Base-by-base conservation (phyloP, 208 protist genomes). In the Leishmania turanica region DNA sequence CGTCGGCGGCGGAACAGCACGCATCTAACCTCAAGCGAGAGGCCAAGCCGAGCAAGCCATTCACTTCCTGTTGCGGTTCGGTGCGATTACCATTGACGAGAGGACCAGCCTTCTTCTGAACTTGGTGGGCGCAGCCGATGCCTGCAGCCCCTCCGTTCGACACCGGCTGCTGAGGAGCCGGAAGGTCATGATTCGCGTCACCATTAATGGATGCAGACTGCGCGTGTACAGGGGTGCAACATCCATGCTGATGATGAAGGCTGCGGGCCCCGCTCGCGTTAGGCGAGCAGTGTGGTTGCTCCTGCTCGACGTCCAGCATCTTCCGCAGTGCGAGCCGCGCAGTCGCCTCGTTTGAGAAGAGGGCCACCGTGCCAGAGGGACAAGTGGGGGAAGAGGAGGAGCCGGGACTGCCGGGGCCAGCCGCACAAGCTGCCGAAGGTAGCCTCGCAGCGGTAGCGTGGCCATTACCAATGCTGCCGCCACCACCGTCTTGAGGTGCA, bases 331-430 rank as follows among this genome's bases (percentile, higher is more conserved):
- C 90, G 15, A 82, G 45, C 2, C 88, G 88, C 5, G 92, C 92
- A 1, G 79, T 60, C 27, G 82, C 74, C 74, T 95, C 92, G 58
- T 95, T 88, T 3, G 74, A 74, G 75, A 90, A 93, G 45, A 93
- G 81, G 21, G 70, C 74, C 2, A 77, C 49, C 7, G 47, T 73
- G 40, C 69, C 27, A 53, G 42, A 4, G 24, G 40, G 7, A 9
- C 11, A 7, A 19, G 13, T 73, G 45, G 45, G 27, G 9, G 6
- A 24, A 45, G 66, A 9, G 24, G 66, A 71, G 66, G 31, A 13
- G 42, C 24, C 21, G 5, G 8, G 21, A 11, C 40, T 47, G 40
- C 37, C 66, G 40, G 34, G 8, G 3, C 4, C 42, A 27, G 45
- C 45, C 11, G 40, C 19, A 27, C 37, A 42, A 47, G 40, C 17